A percentile compares a stretch with the other conserved stretches of the same genome.
Conservation (phyloP, 2,329 filamentous ascomycete species). For the Gremmenia infestans region DNA sequence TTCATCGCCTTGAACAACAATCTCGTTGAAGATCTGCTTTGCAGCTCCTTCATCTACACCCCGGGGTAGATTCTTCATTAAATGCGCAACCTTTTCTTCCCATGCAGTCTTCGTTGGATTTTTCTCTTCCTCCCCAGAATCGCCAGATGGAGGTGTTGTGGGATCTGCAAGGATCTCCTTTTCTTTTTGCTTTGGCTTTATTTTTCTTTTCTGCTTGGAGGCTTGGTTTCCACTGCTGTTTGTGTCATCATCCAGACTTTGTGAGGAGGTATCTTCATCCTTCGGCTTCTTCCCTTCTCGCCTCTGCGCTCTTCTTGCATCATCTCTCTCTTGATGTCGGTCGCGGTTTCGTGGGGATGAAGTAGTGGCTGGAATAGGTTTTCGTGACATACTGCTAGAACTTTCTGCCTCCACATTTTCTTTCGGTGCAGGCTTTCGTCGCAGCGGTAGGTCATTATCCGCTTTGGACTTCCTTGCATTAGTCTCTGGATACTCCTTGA, state of each 20-base stretch:
- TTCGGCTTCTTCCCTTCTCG: constrained; percentile 16
- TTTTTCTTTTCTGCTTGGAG: constrained; percentile 24
- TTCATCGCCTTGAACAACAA: constrained; percentile 89
- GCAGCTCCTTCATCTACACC: constrained; percentile 80
- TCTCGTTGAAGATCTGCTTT: constrained; percentile 91
- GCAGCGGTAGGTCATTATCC: constrained; percentile 27
- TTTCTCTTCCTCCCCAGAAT: constrained; percentile 37
- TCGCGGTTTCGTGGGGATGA: constrained; percentile 31
- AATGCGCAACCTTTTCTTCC: constrained; percentile 55
- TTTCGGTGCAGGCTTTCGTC: constrained; percentile 22
- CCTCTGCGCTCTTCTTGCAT: constrained; percentile 18
- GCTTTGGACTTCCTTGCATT: constrained; percentile 22
- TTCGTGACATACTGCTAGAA: constrained; percentile 25
- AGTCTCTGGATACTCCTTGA: constrained; percentile 34
- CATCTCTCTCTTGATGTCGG: constrained; percentile 23
- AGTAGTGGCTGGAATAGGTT: constrained; percentile 30
- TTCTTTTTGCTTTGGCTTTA: constrained; percentile 32
- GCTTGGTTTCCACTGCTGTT: constrained; percentile 23
- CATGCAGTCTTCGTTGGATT: constrained; percentile 46
- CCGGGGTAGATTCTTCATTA: constrained; percentile 73
- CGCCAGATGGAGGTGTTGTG: constrained; percentile 43
- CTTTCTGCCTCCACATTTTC: constrained; percentile 9
- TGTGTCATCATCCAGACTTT: constrained; percentile 29
- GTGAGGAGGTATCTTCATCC: constrained; percentile 27
- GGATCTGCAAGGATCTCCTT: constrained; percentile 32